Evolutionary conservation across 306 rosid genomes (phyloP), one percentile per base, ranked within the genome.

Genomic region (Quercus dentata): DNA sequence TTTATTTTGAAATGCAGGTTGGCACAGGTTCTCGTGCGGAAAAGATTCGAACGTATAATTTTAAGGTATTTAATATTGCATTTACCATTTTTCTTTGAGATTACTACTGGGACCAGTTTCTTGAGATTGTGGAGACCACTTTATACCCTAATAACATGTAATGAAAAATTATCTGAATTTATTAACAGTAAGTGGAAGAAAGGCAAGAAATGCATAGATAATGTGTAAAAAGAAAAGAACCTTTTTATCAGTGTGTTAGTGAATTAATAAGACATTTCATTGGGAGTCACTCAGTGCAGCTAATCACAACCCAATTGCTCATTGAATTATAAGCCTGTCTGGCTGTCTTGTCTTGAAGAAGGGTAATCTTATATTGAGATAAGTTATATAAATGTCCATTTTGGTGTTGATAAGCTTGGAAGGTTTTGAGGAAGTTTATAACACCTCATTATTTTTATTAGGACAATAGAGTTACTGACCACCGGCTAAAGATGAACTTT

Each of bases 1-100:
- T 6, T 83, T 77, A 56, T 82, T 62, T 71, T 61, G 41, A 56
- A 63, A 69, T 86, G 79, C 92, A 95, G 99, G 96, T 95, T 46
- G 99, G 99, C 56, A 93, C 99, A 12, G 99, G 99, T 74, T 91
- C 97, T 20, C 98, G 98, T 69, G 85, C 99, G 46, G 99, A 95
- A 86, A 95, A 95, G 86, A 95, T 95, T 33, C 87, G 98, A 74
- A 93, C 99, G 2, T 95, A 93, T 80, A 95, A 95, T 77, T 95
- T 65, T 83, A 93, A 95, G 98, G 99, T 95, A 89, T 56, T 81
- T 67, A 31, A 20, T 70, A n/a, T 74, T 54, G 71, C 83, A 10
- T 69, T 72, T 71, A 61, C 5, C 38, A 64, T 77, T 9, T 73
- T 18, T 55, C 6, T 28, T 56, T 68, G 57, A 46, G 5, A 15